These are phyloP conservation scores for Pichia thaimueangensis DNA, from an alignment of 805 yeast species.

Conservation along the genomic window DNA sequence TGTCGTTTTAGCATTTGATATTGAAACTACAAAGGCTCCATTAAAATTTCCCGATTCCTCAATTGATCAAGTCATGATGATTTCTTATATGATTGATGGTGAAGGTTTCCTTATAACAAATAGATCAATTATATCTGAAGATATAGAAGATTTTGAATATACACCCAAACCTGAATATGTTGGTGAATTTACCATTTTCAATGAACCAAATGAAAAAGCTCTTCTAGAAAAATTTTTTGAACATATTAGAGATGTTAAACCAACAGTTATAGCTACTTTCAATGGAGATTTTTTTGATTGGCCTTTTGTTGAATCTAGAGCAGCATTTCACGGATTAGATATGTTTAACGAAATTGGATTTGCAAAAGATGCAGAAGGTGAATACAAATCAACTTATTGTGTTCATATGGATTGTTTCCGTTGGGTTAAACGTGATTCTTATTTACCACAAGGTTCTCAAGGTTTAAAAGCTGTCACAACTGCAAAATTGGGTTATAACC, in stretches of 20 bases:
- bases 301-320: slow-evolving; percentile 94
- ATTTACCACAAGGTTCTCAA: slow-evolving; percentile 96
- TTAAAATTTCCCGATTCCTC: slow-evolving; percentile 90
- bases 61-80: slow-evolving; percentile 95
- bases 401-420: slow-evolving; percentile 95
- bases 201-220: slow-evolving; percentile 79
- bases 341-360: slow-evolving; percentile 94
- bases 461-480: slow-evolving; percentile 98
- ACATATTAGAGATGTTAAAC: slow-evolving; percentile 79
- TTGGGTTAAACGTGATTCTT: slow-evolving; percentile 98
- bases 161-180: slow-evolving; percentile 96
- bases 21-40: slow-evolving; percentile 95
- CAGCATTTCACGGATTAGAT: slow-evolving; percentile 74
- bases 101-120: slow-evolving; percentile 92
- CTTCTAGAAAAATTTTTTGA: slow-evolving; percentile 75
- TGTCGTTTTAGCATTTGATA: slow-evolving; percentile 92
- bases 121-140: slow-evolving; percentile 88
- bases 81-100: slow-evolving; percentile 98
- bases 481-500: slow-evolving; percentile 91
- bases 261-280: slow-evolving; percentile 96
- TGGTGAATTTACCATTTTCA: slow-evolving; percentile 83
- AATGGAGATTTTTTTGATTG: slow-evolving; percentile 99
- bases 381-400: slow-evolving; percentile 87
- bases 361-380: slow-evolving; percentile 81
- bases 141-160: slow-evolving; percentile 94